Conservation (phyloP, 495 filamentous ascomycete species). For the Emericellopsis terricola region DNA sequence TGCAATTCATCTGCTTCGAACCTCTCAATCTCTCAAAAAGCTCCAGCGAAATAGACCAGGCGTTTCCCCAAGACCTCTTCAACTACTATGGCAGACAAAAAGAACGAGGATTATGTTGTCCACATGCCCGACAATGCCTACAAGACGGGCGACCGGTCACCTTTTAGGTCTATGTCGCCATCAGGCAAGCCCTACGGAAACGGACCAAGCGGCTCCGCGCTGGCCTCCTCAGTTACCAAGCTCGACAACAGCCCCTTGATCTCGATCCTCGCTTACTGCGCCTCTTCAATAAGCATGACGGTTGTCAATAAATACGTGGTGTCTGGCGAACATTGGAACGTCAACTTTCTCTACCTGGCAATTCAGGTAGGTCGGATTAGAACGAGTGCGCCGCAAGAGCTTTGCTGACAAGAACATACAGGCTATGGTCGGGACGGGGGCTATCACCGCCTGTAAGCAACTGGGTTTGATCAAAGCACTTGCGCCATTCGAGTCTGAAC, state of each 20-base stretch:
- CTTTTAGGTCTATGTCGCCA: conserved; percentile 33
- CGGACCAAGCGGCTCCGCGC: conserved; percentile 8
- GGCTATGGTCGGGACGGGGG: conserved; percentile 80
- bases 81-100: conserved; percentile 47
- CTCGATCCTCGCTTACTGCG: conserved; percentile 81
- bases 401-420: conserved; percentile 14
- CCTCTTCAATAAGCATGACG: conserved; percentile 94
- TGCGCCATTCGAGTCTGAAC: conserved; percentile 67
- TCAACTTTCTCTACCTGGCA: conserved; percentile 88
- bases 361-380: conserved; percentile 54
- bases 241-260: conserved; percentile 55
- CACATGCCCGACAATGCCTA: conserved; percentile 42
- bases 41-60: too few species aligned
- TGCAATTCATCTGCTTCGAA: too few species aligned
- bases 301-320: conserved; percentile 98
- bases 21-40: too few species aligned
- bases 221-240: conserved; percentile 25
- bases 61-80: too few species aligned
- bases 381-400: background rate
- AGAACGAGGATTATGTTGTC: conserved; percentile 61
- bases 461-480: conserved; percentile 73
- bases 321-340: conserved; percentile 76
- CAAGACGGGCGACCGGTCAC: conserved; percentile 34
- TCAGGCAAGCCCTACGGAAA: too few species aligned
- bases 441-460: conserved; percentile 73